Evolutionary conservation across 2,329 filamentous ascomycete species (phyloP).

Genomic region (Rhynchosporium agropyri): DNA sequence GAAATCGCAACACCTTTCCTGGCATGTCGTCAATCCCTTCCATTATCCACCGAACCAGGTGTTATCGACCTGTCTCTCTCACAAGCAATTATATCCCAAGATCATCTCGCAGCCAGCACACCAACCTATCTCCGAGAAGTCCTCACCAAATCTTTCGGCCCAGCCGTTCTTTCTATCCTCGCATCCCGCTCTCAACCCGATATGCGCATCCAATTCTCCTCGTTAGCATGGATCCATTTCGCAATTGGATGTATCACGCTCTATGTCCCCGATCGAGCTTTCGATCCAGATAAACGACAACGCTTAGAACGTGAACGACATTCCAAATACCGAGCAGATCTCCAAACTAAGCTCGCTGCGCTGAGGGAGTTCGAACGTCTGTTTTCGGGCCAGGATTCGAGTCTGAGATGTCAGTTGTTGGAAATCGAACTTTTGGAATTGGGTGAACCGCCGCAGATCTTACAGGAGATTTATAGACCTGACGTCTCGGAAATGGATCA

Average conservation of each 20-base stretch:
- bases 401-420: conserved; percentile 65
- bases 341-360: conserved; percentile 60
- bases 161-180: conserved; percentile 39
- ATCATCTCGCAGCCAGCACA: neutral
- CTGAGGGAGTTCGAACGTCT: conserved; percentile 66
- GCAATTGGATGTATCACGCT: conserved; percentile 74
- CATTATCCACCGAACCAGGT: neutral
- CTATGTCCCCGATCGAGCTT: conserved; percentile 83
- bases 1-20: conserved; percentile 9
- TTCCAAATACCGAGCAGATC: conserved; percentile 54
- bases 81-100: neutral
- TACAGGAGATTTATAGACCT: conserved; percentile 72
- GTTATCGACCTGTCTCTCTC: conserved; percentile 7
- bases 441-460: conserved; percentile 66
- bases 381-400: conserved; percentile 70
- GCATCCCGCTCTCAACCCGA: conserved; percentile 38
- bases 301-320: conserved; percentile 66
- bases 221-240: conserved; percentile 74
- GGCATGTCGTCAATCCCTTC: conserved; percentile 8
- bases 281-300: conserved; percentile 74
- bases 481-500: conserved; percentile 65
- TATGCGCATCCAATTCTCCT: conserved; percentile 45
- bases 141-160: conserved; percentile 44
- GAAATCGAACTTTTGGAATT: conserved; percentile 63
- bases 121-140: conserved; percentile 28